phyloP scores from a whole-genome alignment of 2,329 filamentous ascomycete genomes.

The Aspergillus persii region DNA sequence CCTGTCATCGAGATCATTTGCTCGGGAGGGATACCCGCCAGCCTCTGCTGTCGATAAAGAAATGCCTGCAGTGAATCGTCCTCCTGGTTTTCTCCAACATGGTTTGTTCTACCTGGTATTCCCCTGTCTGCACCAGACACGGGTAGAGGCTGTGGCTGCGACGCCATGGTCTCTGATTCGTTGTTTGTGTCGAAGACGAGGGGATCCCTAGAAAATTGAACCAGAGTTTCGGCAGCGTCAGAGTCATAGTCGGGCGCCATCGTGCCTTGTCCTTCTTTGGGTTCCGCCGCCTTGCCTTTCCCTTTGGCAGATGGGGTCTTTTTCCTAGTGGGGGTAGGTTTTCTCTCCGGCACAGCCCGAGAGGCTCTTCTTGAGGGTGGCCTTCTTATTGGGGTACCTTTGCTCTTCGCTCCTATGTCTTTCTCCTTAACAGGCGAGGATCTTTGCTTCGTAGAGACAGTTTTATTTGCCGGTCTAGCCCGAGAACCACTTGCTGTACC shows the following conservation, averaged over 20 bases:
- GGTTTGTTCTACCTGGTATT: neutral
- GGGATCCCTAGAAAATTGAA: neutral
- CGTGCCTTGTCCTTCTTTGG: neutral
- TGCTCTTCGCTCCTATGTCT: too few relatives aligned
- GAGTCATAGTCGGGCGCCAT: neutral
- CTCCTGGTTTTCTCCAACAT: too few relatives aligned
- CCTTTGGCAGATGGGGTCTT: neutral
- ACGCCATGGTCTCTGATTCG: neutral
- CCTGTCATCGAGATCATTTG: slow-evolving; percentile 20
- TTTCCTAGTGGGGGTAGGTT: neutral
- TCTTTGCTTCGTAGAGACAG: too few relatives aligned
- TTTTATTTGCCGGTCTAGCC: too few relatives aligned
- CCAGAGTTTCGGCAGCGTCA: neutral
- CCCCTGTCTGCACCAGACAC: neutral
- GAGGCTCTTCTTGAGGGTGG: too few relatives aligned
- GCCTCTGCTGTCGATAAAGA: slow-evolving; percentile 28
- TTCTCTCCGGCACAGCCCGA: neutral
- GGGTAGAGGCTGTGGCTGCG: neutral
- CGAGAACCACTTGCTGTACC: too few relatives aligned
- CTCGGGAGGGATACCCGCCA: slow-evolving; percentile 26
- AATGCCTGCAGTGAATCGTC: slow-evolving; percentile 21
- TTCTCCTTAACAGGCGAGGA: too few relatives aligned
- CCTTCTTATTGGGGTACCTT: too few relatives aligned
- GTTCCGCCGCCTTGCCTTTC: neutral
- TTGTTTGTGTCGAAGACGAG: neutral